These are phyloP conservation scores for Lactarius indigo DNA, from an alignment of 768 basidiomycete species.

Conservation along the genomic window DNA sequence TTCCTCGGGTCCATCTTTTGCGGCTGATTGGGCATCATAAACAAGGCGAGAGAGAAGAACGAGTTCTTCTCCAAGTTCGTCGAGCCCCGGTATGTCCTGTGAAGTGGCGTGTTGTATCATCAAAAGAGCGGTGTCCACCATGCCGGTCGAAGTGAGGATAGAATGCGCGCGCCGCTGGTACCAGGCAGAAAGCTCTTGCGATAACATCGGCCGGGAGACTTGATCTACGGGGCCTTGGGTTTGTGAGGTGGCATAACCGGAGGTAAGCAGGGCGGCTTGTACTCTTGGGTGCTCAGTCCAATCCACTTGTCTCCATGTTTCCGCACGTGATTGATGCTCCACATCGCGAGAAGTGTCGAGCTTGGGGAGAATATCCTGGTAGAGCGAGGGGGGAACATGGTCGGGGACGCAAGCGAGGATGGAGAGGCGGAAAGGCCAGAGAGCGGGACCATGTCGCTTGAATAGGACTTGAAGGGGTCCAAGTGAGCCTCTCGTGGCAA, in stretches of 20 bases:
- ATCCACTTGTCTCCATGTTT: constrained; percentile 53
- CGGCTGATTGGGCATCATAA: constrained; percentile 66
- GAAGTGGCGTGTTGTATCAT: constrained; percentile 85
- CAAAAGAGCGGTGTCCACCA: constrained; percentile 75
- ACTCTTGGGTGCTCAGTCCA: constrained; percentile 53
- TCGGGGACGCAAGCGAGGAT: constrained; percentile 75
- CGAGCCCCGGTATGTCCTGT: constrained; percentile 70
- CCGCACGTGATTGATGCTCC: constrained; percentile 37
- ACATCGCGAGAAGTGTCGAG: constrained; percentile 46
- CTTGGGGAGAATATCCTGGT: constrained; percentile 58
- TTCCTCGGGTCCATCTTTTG: constrained; percentile 41
- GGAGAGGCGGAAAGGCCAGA: constrained; percentile 68
- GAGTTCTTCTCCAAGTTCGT: constrained; percentile 88
- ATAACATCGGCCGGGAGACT: constrained; percentile 37
- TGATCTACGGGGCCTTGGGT: constrained; percentile 5
- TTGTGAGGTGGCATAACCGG: constrained; percentile 22
- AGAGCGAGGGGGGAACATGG: constrained; percentile 61
- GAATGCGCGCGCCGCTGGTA: constrained; percentile 62
- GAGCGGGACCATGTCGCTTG: constrained; percentile 46
- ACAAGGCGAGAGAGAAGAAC: constrained; percentile 81
- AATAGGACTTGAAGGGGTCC: constrained; percentile 55
- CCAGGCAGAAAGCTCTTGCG: constrained; percentile 63
- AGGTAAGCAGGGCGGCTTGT: constrained; percentile 39
- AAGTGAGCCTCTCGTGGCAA: constrained; percentile 64
- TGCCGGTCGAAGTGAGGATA: constrained; percentile 64